phyloP scores from a whole-genome alignment of 148 eudicot species.

The Heliamphora exappendiculata region DNA sequence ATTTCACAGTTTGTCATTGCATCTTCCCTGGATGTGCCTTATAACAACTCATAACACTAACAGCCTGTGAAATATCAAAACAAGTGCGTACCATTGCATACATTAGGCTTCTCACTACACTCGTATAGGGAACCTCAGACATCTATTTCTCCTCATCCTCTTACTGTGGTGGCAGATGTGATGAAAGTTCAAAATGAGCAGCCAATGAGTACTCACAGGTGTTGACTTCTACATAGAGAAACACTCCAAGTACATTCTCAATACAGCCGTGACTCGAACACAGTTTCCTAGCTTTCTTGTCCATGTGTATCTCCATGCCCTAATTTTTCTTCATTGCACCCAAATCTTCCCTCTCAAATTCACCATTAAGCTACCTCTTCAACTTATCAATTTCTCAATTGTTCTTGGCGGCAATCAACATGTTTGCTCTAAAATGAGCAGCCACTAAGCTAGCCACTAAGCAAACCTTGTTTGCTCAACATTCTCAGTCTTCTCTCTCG shows the following conservation, averaged over 20 bases:
- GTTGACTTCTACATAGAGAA: background rate
- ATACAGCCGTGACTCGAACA: background rate
- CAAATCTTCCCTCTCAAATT: background rate
- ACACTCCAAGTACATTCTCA: background rate
- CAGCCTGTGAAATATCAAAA: too few species aligned
- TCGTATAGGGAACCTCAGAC: background rate
- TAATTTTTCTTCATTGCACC: background rate
- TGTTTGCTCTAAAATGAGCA: too few species aligned
- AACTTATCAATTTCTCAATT: background rate
- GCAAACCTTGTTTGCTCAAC: background rate
- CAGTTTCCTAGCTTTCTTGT: background rate
- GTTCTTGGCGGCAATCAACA: background rate
- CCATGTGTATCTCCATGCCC: background rate
- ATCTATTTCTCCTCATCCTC: background rate
- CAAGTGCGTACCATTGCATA: too few species aligned
- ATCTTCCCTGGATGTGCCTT: background rate
- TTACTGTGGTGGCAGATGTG: background rate
- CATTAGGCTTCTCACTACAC: too few species aligned
- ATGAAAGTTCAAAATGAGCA: background rate
- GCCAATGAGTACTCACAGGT: background rate
- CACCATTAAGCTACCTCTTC: background rate
- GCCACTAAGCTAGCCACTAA: background rate
- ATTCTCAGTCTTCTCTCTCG: background rate
- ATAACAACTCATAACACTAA: background rate
- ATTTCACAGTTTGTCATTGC: background rate